Evolutionary conservation across 164 flowering plant species (phyloP).

Genomic region (Aristolochia contorta): DNA sequence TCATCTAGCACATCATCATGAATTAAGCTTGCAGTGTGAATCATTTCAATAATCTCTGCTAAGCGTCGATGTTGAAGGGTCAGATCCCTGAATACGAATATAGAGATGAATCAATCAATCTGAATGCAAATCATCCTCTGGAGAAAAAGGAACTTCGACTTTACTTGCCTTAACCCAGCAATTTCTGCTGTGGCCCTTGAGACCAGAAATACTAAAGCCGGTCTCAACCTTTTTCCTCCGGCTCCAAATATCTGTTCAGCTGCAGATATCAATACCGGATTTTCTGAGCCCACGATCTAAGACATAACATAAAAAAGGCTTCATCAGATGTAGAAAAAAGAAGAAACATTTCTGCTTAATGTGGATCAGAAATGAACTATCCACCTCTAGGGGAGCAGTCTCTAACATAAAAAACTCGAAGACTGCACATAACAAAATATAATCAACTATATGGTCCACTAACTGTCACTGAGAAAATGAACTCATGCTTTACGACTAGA

Average conservation of each 20-base stretch:
- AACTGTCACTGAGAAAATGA: no score
- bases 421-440: background rate
- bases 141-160: no score
- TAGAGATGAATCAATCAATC: background rate
- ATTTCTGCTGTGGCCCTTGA: constrained; percentile 80
- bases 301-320: constrained; percentile 11
- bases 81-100: constrained; percentile 54
- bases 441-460: background rate
- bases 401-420: background rate
- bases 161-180: constrained; percentile 55
- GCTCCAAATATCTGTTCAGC: constrained; percentile 97
- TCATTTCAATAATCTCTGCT: constrained; percentile 98
- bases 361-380: background rate
- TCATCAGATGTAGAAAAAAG: constrained; percentile 19
- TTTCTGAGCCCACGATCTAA: constrained; percentile 96
- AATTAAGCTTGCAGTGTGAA: constrained; percentile 93
- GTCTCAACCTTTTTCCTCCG: constrained; percentile 98
- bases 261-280: constrained; percentile 86
- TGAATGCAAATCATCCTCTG: no score
- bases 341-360: background rate
- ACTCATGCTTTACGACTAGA: no score
- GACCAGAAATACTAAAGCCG: constrained; percentile 86
- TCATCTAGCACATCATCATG: constrained; percentile 97
- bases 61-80: constrained; percentile 76
- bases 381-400: background rate